phyloP scores from a whole-genome alignment of 495 filamentous ascomycete genomes.

The Podospora pseudoanserina region DNA sequence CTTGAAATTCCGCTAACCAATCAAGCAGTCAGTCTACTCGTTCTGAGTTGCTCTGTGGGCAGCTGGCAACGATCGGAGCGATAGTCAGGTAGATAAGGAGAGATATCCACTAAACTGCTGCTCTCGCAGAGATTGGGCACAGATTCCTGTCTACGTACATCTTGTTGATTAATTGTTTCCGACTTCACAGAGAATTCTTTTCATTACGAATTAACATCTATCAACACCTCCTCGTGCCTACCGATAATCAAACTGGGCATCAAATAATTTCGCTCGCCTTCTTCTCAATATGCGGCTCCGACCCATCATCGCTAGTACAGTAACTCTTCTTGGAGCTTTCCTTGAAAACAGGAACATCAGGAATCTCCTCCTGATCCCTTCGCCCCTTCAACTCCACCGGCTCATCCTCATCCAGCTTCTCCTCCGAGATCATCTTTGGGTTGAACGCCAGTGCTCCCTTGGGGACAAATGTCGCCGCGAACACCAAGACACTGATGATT shows the following conservation, averaged over 20 bases:
- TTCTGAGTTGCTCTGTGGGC: no score
- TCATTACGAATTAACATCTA: no score
- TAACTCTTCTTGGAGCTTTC: constrained; percentile 16
- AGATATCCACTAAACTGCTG: no score
- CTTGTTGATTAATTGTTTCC: no score
- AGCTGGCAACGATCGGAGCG: no score
- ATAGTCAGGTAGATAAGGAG: no score
- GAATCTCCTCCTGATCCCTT: not conserved
- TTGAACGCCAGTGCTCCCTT: constrained; percentile 36
- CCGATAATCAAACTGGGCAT: not conserved
- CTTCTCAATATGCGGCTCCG: constrained; percentile 16
- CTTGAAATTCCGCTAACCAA: no score
- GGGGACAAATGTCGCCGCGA: constrained; percentile 40
- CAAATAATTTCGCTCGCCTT: constrained; percentile 13
- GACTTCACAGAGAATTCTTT: no score
- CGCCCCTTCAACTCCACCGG: constrained; percentile 11
- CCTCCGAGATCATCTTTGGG: constrained; percentile 37
- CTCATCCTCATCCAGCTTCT: constrained; percentile 28
- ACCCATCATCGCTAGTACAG: constrained; percentile 18
- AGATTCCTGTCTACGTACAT: no score
- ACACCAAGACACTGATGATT: constrained; percentile 32
- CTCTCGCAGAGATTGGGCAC: no score
- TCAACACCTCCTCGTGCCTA: not conserved
- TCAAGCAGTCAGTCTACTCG: no score
- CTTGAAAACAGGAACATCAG: not conserved